A percentile compares a stretch with the other conserved stretches of the same genome.
Evolutionary conservation across 768 basidiomycete species (phyloP).

Genomic region (Holtermannia corniformis): DNA sequence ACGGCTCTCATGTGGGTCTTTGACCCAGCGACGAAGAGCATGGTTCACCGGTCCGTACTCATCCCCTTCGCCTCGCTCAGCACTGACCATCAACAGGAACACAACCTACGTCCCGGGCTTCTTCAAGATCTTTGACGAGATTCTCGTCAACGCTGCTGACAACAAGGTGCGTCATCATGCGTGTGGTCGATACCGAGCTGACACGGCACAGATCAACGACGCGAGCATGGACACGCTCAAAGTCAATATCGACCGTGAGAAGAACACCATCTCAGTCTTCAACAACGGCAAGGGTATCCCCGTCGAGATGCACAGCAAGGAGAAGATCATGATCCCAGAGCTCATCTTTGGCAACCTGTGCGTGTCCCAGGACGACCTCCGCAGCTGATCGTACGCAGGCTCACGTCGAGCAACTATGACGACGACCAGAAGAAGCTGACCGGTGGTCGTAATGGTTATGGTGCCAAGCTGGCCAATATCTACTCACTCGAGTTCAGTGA

Average conservation of each 20-base stretch:
- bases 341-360: conserved; percentile 88
- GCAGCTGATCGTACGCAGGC: conserved; percentile 23
- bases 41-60: conserved; percentile 63
- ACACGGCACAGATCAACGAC: conserved; percentile 68
- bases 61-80: neutral
- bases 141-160: conserved; percentile 96
- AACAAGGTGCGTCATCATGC: conserved; percentile 63
- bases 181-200: neutral
- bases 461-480: conserved; percentile 95
- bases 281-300: conserved; percentile 97
- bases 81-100: conserved; percentile 26
- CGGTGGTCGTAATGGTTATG: conserved; percentile 96
- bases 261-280: conserved; percentile 76
- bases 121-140: conserved; percentile 99
- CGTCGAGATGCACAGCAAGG: conserved; percentile 84
- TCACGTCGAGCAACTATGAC: conserved; percentile 94
- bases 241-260: conserved; percentile 72
- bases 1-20: conserved; percentile 90
- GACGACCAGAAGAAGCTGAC: conserved; percentile 98
- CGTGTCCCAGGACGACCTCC: conserved; percentile 5
- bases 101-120: conserved; percentile 88
- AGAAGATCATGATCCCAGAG: conserved; percentile 92
- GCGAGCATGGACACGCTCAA: conserved; percentile 82
- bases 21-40: conserved; percentile 70
- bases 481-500: conserved; percentile 85